Evolutionary conservation across 73 alveolate genomes (phyloP).

Genomic region (Stentor coeruleus): DNA sequence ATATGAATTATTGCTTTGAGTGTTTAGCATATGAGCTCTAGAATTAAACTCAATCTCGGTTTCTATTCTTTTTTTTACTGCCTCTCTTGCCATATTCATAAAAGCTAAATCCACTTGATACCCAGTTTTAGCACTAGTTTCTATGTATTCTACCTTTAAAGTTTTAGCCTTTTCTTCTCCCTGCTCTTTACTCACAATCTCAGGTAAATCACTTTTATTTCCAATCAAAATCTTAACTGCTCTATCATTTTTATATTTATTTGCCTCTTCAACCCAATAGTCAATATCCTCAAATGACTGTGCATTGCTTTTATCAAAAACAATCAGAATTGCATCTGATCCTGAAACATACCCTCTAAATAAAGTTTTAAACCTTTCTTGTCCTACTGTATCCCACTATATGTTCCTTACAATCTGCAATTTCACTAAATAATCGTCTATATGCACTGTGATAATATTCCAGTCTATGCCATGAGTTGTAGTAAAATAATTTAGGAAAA

Average conservation of each 20-base stretch:
- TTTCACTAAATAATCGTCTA: slow-evolving; percentile 50
- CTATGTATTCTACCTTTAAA: not conserved
- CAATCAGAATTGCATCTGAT: too few relatives aligned
- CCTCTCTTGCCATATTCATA: not conserved
- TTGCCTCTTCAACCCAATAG: not conserved
- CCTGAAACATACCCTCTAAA: too few relatives aligned
- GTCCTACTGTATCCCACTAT: too few relatives aligned
- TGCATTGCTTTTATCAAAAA: not conserved
- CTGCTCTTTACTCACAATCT: not conserved
- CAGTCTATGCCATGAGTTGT: slow-evolving; percentile 85
- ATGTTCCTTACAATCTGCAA: slow-evolving; percentile 63
- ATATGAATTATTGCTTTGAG: too few relatives aligned
- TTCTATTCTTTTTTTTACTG: too few relatives aligned
- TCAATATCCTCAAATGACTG: not conserved
- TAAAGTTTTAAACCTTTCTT: too few relatives aligned
- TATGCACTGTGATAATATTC: slow-evolving; percentile 54
- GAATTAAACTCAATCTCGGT: too few relatives aligned
- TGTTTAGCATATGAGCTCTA: too few relatives aligned
- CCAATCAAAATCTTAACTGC: not conserved
- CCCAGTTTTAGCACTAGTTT: slow-evolving; percentile 16
- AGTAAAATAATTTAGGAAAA: slow-evolving; percentile 50
- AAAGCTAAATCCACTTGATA: not conserved
- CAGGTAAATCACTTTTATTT: not conserved
- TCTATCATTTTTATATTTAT: not conserved
- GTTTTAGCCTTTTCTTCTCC: not conserved